These are phyloP conservation scores for Cystobasidiaceae sp. DNA, from an alignment of 1,284 basidiomycete species.

Conservation along the genomic window DNA sequence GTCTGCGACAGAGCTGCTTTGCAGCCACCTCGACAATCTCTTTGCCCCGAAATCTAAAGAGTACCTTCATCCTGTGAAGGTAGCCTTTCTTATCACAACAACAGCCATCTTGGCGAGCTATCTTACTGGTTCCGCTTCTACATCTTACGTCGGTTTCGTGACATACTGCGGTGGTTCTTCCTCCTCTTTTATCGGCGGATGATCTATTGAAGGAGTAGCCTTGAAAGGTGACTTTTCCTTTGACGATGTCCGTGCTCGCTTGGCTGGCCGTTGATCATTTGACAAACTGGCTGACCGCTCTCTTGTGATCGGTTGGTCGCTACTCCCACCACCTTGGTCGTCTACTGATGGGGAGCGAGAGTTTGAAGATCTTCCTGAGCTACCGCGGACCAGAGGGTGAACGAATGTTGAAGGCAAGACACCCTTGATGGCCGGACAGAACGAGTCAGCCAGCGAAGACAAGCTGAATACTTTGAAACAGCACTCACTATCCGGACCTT, in stretches of 20 bases:
- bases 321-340: too few relatives aligned
- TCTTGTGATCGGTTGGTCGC: too few relatives aligned
- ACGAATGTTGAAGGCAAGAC: slow-evolving; percentile 17
- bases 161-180: too few relatives aligned
- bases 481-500: slow-evolving; percentile 14
- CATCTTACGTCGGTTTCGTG: too few relatives aligned
- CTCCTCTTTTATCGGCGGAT: slow-evolving; percentile 2
- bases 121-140: too few relatives aligned
- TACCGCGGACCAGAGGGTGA: neutral
- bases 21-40: too few relatives aligned
- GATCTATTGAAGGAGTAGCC: neutral
- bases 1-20: too few relatives aligned
- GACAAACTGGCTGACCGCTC: too few relatives aligned
- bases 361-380: slow-evolving; percentile 3
- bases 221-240: slow-evolving; percentile 18
- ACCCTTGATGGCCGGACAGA: neutral
- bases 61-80: too few relatives aligned
- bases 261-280: neutral
- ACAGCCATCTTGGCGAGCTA: too few relatives aligned
- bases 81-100: too few relatives aligned
- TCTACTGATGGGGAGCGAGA: slow-evolving; percentile 5
- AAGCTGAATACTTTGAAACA: neutral
- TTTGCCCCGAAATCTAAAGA: too few relatives aligned
- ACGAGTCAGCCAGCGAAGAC: neutral
- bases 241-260: slow-evolving; percentile 1